These are phyloP conservation scores for Priceomyces melissophilus DNA, from an alignment of 805 yeast genomes.

Conservation along the genomic window DNA sequence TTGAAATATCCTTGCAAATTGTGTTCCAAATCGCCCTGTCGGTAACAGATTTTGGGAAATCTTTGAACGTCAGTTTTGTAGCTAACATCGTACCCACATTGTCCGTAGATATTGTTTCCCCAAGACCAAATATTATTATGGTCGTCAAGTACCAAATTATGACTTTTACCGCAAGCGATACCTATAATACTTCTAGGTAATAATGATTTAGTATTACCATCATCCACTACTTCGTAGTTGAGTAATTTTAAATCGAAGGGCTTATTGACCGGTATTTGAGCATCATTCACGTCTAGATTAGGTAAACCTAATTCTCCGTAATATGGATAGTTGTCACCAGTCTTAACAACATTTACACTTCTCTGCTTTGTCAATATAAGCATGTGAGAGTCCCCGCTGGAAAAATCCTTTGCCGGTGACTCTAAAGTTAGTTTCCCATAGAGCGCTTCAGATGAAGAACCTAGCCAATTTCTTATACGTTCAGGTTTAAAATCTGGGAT, in stretches of 20 bases:
- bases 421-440: slow-evolving; percentile 9
- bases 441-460: slow-evolving; percentile 8
- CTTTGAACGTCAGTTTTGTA: slow-evolving; percentile 66
- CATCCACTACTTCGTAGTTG: slow-evolving; percentile 41
- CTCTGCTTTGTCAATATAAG: slow-evolving; percentile 60
- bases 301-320: slow-evolving; percentile 90
- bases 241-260: slow-evolving; percentile 53
- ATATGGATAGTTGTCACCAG: slow-evolving; percentile 38
- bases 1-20: slow-evolving; percentile 10
- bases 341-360: slow-evolving; percentile 58
- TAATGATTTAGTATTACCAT: slow-evolving; percentile 18
- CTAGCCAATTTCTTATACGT: slow-evolving; percentile 21
- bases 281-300: slow-evolving; percentile 28
- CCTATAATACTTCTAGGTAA: slow-evolving; percentile 46
- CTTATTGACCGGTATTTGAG: slow-evolving; percentile 19
- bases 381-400: slow-evolving; percentile 66
- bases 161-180: slow-evolving; percentile 72
- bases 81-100: slow-evolving; percentile 67
- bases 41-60: slow-evolving; percentile 52
- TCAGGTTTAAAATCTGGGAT: slow-evolving; percentile 12
- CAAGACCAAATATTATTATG: slow-evolving; percentile 76
- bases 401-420: slow-evolving; percentile 45
- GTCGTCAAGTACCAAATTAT: slow-evolving; percentile 66
- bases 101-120: slow-evolving; percentile 85
- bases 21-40: slow-evolving; percentile 10